These are phyloP conservation scores for Termitomyces sp. DNA, from an alignment of 768 basidiomycete species.

Conservation along the genomic window DNA sequence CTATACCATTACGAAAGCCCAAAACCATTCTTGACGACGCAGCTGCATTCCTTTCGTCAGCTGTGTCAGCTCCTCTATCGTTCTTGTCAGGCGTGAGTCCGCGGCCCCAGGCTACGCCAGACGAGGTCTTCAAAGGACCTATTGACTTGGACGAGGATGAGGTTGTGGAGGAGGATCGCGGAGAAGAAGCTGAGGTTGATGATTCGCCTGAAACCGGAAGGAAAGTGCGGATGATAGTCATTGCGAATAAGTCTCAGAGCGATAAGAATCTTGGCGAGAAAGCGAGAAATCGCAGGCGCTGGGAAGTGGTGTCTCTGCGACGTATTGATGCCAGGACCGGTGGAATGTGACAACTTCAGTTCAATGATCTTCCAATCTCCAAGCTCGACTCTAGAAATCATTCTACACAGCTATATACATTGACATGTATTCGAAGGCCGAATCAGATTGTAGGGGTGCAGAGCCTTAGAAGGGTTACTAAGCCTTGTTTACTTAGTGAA, in stretches of 20 bases:
- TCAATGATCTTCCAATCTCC: not conserved
- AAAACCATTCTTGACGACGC: slow-evolving; percentile 71
- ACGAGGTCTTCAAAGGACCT: slow-evolving; percentile 61
- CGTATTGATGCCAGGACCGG: slow-evolving; percentile 32
- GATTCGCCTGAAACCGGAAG: slow-evolving; percentile 59
- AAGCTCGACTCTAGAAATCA: not conserved
- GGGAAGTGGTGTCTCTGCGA: slow-evolving; percentile 35
- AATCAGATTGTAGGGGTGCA: not conserved
- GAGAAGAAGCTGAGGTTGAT: slow-evolving; percentile 76
- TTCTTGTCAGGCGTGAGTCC: slow-evolving; percentile 39
- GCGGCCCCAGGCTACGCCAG: slow-evolving; percentile 47
- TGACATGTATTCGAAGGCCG: not conserved
- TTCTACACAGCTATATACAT: not conserved
- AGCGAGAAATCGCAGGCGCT: slow-evolving; percentile 32
- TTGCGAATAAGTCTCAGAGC: slow-evolving; percentile 35
- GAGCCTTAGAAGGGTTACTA: not conserved
- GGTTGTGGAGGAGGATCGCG: slow-evolving; percentile 72
- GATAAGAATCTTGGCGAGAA: slow-evolving; percentile 26
- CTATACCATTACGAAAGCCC: slow-evolving; percentile 66
- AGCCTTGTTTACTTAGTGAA: too few species aligned
- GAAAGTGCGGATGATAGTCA: slow-evolving; percentile 49
- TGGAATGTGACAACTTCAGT: slow-evolving; percentile 4
- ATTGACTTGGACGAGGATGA: slow-evolving; percentile 79
- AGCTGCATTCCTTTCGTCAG: slow-evolving; percentile 57
- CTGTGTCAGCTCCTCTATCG: slow-evolving; percentile 56